Base-by-base conservation (phyloP, 805 yeast genomes). In the Candida silvatica region DNA sequence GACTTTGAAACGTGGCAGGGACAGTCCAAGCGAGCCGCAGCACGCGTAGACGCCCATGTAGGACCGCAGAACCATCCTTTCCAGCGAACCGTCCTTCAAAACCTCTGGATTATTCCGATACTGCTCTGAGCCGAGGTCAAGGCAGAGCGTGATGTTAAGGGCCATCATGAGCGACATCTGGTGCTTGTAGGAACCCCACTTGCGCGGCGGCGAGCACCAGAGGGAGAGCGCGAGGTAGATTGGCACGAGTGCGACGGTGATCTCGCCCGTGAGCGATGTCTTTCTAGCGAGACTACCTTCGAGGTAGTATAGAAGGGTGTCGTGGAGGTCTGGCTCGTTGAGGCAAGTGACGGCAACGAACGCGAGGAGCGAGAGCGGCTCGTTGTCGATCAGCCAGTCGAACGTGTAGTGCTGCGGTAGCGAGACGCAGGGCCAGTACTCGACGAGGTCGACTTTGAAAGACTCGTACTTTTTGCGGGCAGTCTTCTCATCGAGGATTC, bases 121-220 rank as follows among this genome's bases (percentile, higher is more conserved):
- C 25, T 51, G 45, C 36, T 58, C 65, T 44, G 53, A 49, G 37
- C 71, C 71, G 25, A 69, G 48, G 39, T 70, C 76, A n/a, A 71
- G 56, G 45, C 77, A 71, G 22, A 72, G 45, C 3, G 70, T 58
- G 22, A 72, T 45, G 41, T 61, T 61, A 34, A 63, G 55, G 3
- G 71, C 71, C 31, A 63, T 61, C 42, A 72, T 45, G 18, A 70
- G 47, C 42, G 66, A 64, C 51, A 72, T 58, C 45, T 70, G 77
- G 46, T 68, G 72, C 39, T 66, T 69, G 50, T 64, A 72, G 17
- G 73, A 68, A 9, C 74, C 75, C 58, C 69, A 61, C 43, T 61
- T 62, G 24, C 61, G 56, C 5, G 77, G 74, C 1, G 77, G 77
- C 3, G 71, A 57, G 33, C 69, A 65, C 79, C 79, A 72, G 5